Evolutionary conservation across 192 early-diverging fungal species (phyloP), one percentile per base, ranked within the genome.

Genomic region (Coemansia sp.): DNA sequence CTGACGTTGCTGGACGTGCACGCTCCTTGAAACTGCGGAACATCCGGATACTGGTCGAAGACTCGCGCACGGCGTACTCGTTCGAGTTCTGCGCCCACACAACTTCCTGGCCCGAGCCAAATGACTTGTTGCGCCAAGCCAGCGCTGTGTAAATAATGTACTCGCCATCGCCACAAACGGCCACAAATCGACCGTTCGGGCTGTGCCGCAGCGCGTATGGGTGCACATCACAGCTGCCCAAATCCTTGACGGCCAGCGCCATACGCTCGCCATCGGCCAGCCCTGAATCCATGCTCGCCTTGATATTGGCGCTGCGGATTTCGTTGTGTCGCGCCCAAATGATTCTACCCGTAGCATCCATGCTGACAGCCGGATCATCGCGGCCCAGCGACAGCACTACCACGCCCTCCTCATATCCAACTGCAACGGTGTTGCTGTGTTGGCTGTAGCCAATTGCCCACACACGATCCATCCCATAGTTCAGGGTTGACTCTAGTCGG

Each of bases 131-230:
- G 72, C 97, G 86, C 97, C 97, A 99, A 6, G 97, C 95, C 22
- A 99, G 86, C 5, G 97, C 97, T 15, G 97, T 99, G 81, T 99
- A 99, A 68, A 99, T 98, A 61, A 99, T 99, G 74, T 94, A 99
- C 84, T 99, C 97, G 51, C 94, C 95, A 70, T 99, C 96, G 35
- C 97, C 97, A 68, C 94, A 97, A 10, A 98, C 97, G 17, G 96
- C 97, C 19, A 97, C 96, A 80, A 99, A 99, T 53, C 95, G 88
- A 29, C 95, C 97, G 69, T 99, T 99, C 38, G 97, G 97, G 62
- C 90, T 93, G 82, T 99, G 97, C 82, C 94, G 86, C 27, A 99
- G 79, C 35, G 89, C 91, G 72, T 98, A 92, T 29, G 97, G 97
- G 63, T 95, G 98, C 17, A 99, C 86, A 70, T 99, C 97, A 73